Evolutionary conservation across 306 rosid species (phyloP), one percentile per base, ranked within the genome.

Genomic region (Trifolium pratense): DNA sequence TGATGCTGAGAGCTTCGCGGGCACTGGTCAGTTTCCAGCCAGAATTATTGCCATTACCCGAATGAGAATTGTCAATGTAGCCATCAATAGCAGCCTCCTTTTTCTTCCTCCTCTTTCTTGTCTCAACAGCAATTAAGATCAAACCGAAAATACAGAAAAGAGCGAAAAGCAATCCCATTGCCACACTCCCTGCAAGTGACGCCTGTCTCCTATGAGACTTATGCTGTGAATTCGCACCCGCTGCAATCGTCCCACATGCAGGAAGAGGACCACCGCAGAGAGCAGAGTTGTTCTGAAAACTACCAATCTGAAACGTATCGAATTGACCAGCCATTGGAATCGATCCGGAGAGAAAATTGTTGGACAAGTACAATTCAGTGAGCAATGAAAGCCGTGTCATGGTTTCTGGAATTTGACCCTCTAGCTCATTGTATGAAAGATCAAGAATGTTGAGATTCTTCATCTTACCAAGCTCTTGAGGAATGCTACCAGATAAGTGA

Each of bases 1-100:
- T 91, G 51, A 95, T 95, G 84, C 97, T 95, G 2, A 86, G 84
- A 0, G 99, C 99, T 81, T 95, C 99, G 0, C 87, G 92, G 8
- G 90, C 81, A 72, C 92, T 81, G 0, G 96, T 87, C 23, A 87
- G 70, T 79, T 87, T 95, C 99, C 97, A 95, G 84, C 80, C 78
- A 7, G 52, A 78, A 14, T 82, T 70, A 8, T 83, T 75, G 53
- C 78, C 88, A 0, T 78, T 81, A 37, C 91, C 98, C 0, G 97
- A 87, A 36, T 87, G 87, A 4, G 91, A 87, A 76, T 78, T 86
- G 3, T 91, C 97, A 7, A 84, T 66, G 66, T 86, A 88, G 39
- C 69, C 89, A 17, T 89, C 96, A 7, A 91, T 83, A 1, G 83
- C 59, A 3, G 90, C 84, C 29, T 88, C 96, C 82, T 95, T 90